Evolutionary conservation across 2,329 filamentous ascomycete genomes (phyloP), one percentile per base, ranked within the genome.

Genomic region (Penicillium crustosum): DNA sequence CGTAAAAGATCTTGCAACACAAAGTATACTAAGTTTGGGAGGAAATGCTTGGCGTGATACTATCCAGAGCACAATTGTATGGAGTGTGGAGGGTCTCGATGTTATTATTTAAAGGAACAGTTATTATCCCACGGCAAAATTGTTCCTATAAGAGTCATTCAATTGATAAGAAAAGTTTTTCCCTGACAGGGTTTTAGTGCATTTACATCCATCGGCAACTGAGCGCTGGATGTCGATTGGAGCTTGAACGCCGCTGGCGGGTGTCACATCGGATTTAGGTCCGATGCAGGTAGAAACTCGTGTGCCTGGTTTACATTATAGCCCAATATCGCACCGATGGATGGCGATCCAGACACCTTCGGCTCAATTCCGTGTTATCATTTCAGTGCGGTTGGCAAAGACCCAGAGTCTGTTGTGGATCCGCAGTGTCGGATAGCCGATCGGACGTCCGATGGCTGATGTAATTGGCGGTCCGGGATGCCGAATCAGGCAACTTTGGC

Each of bases 361-460:
- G 64, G 62, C 38, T 57, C 10, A 41, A 57, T 62, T 64, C 62
- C 62, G 65, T 61, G 31, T 55, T 54, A 61, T 50, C 54, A 35
- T 36, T 43, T 36, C 31, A 4, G 41, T 59, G 29, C 59, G 41
- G 53, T 64, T 63, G 57, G 53, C 33, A 58, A 48, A 44, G 31
- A 13, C n/a, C n/a, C 9, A 33, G 19, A 31, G n/a, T 31, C 43
- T 42, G 36, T 21, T 35, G 64, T 64, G 64, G 65, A 58, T 49
- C 51, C 45, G 33, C 23, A 6, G 19, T 41, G 27, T 67, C 64
- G 64, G 65, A 67, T 42, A 25, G 53, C 65, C 65, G 65, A 66
- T 61, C 60, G 64, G 62, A 62, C 21, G 6, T 42, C 62, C 62
- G 63, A 50, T 38, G 1, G 9, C 47, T 57, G 52, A 57, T 33